phyloP scores from a whole-genome alignment of 495 filamentous ascomycete genomes.

The Glonium stellatum region DNA sequence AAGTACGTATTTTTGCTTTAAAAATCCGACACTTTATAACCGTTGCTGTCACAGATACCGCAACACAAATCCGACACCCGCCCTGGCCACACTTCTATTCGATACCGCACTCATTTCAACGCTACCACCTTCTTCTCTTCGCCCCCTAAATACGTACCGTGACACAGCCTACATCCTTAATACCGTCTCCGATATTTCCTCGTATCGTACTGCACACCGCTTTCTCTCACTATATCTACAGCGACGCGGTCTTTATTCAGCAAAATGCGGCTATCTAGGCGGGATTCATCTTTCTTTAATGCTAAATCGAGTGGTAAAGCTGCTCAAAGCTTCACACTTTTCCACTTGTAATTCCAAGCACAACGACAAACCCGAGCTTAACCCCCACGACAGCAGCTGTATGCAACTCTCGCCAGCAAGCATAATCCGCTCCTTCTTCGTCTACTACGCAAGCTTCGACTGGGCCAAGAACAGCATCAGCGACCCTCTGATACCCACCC shows the following conservation, averaged over 20 bases:
- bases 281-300: slow-evolving; percentile 54
- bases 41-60: not conserved
- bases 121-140: slow-evolving; percentile 42
- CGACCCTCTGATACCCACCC: not conserved
- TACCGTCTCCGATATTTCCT: slow-evolving; percentile 45
- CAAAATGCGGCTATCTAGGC: slow-evolving; percentile 51
- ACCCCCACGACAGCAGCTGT: slow-evolving; percentile 26
- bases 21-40: too few relatives aligned
- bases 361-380: too few relatives aligned
- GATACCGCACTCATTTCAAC: slow-evolving; percentile 42
- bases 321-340: slow-evolving; percentile 35
- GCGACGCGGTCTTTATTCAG: slow-evolving; percentile 49
- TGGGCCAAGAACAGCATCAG: slow-evolving; percentile 18
- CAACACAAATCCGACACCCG: slow-evolving; percentile 32
- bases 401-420: slow-evolving; percentile 40
- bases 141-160: slow-evolving; percentile 49
- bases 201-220: slow-evolving; percentile 47
- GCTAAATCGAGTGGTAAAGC: slow-evolving; percentile 47
- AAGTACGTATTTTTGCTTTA: slow-evolving; percentile 22
- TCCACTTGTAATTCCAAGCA: too few relatives aligned
- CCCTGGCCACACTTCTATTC: slow-evolving; percentile 23
- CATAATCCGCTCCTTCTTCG: slow-evolving; percentile 48
- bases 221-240: slow-evolving; percentile 50
- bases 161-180: slow-evolving; percentile 48
- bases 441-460: slow-evolving; percentile 51